phyloP scores from a whole-genome alignment of 2,329 filamentous ascomycete genomes.

The Pestalotiopsis sp. region DNA sequence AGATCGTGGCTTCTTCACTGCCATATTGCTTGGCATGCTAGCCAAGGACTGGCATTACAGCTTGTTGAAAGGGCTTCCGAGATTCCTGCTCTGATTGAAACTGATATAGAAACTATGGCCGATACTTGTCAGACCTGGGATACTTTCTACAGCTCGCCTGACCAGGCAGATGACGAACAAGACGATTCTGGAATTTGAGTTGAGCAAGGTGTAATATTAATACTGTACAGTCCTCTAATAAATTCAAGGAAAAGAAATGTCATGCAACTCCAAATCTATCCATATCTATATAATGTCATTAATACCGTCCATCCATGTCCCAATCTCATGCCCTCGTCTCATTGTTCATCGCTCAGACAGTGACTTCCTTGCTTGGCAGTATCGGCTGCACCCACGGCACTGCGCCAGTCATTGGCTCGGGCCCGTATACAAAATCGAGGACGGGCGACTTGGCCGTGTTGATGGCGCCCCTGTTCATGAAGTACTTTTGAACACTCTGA shows the following conservation, averaged over 20 bases:
- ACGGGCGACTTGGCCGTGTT: neutral
- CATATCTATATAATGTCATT: neutral
- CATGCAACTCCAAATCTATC: neutral
- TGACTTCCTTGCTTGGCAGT: neutral
- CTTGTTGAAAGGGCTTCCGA: conserved; percentile 41
- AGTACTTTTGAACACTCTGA: neutral
- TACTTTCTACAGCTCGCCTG: neutral
- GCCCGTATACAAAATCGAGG: conserved; percentile 1
- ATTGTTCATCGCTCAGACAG: neutral
- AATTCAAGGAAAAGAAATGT: neutral
- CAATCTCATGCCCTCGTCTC: neutral
- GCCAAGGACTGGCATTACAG: conserved; percentile 52
- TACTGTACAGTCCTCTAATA: neutral
- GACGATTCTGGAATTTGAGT: conserved; percentile 10
- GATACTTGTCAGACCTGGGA: conserved; percentile 28
- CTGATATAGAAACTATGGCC: conserved; percentile 24
- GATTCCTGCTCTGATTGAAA: conserved; percentile 25
- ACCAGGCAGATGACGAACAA: neutral
- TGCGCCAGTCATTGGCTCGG: neutral
- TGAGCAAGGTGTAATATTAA: neutral
- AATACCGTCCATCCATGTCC: neutral
- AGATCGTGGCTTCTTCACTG: conserved; percentile 33
- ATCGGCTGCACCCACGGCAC: conserved; percentile 7
- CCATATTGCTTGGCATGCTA: conserved; percentile 51
- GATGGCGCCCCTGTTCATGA: neutral